Base-by-base conservation (phyloP, 345 rosid genomes). In the Cardamine resedifolia region DNA sequence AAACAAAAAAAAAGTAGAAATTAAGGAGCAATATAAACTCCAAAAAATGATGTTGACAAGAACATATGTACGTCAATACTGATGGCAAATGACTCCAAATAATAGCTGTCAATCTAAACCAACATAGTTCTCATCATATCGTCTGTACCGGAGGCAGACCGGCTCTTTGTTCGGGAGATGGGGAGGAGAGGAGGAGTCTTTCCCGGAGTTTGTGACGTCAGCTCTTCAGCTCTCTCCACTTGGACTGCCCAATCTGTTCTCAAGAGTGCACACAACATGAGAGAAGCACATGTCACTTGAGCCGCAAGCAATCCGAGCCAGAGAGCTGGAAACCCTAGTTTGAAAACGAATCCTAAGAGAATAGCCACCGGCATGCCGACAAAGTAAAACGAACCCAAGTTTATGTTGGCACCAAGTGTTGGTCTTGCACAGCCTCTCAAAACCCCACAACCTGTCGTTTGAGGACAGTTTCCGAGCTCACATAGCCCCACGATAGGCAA, bases 391-490 rank as follows among this genome's bases (percentile, higher is more conserved):
- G 99, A 91, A 10, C 99, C 98, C 70, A 95, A 53, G 68, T 95
- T 95, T 73, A 95, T 95, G 79, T 91, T 90, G 9, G 99, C 99
- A 16, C 99, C 99, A 4, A 81, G 80, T 28, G 85, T 82, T 23
- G 97, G 98, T 83, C 99, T 77, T 5, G 98, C 99, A 56, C 88
- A 85, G 15, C 96, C 99, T 65, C 99, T 82, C 27, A 95, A 60
- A 18, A 86, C 98, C 2, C 99, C 98, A 41, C 98, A 95, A 0
- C 99, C 97, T 0, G 99, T 85, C 2, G 99, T 95, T 58, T 95
- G 99, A 3, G 99, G 99, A 78, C 97, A 91, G 56, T 95, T 95
- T 26, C 99, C 99, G 1, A 95, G 89, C 84, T 95, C 99, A 53
- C 99, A 95, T 11, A 91, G 80, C 52, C 99, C 99, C 0, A 72